A percentile compares a stretch with the other conserved stretches of the same genome.
Conservation (phyloP, 2,329 filamentous ascomycete species). For the Sporothrix pallida region DNA sequence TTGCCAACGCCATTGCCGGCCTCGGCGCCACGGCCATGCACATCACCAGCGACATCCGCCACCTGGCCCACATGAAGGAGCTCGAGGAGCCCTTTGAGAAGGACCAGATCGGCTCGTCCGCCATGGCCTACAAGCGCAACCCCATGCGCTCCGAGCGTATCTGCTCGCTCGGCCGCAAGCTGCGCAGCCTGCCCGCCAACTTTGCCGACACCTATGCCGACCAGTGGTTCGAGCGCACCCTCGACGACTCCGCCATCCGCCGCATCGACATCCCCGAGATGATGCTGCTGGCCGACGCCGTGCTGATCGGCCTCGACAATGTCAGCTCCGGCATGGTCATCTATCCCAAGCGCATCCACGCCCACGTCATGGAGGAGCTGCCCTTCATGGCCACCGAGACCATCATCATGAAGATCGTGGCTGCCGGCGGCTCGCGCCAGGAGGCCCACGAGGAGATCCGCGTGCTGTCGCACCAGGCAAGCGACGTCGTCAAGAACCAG, state of each 20-base stretch:
- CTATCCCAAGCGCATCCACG: conserved; percentile 74
- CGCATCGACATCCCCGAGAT: conserved; percentile 68
- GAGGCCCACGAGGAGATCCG: conserved; percentile 88
- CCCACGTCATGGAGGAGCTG: conserved; percentile 73
- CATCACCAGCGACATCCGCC: conserved; percentile 71
- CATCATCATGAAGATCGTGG: conserved; percentile 79
- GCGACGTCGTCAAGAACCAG: conserved; percentile 53
- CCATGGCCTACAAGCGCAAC: conserved; percentile 58
- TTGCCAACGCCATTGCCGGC: conserved; percentile 80
- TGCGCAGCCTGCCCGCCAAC: conserved; percentile 46
- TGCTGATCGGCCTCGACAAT: conserved; percentile 67
- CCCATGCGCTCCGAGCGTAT: conserved; percentile 61
- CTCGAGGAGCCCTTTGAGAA: conserved; percentile 84
- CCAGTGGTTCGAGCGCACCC: conserved; percentile 76
- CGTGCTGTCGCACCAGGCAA: conserved; percentile 79
- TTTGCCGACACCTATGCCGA: conserved; percentile 70
- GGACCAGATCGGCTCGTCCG: conserved; percentile 74
- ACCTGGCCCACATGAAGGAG: conserved; percentile 65
- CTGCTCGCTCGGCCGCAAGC: conserved; percentile 50
- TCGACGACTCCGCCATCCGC: conserved; percentile 77
- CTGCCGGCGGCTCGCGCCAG: conserved; percentile 73
- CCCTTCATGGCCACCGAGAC: conserved; percentile 64
- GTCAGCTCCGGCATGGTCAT: conserved; percentile 71
- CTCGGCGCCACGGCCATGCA: conserved; percentile 80
- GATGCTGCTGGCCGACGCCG: conserved; percentile 71